These are phyloP conservation scores for Saprolegnia diclina DNA, from an alignment of 352 stramenopile species.

Conservation along the genomic window DNA sequence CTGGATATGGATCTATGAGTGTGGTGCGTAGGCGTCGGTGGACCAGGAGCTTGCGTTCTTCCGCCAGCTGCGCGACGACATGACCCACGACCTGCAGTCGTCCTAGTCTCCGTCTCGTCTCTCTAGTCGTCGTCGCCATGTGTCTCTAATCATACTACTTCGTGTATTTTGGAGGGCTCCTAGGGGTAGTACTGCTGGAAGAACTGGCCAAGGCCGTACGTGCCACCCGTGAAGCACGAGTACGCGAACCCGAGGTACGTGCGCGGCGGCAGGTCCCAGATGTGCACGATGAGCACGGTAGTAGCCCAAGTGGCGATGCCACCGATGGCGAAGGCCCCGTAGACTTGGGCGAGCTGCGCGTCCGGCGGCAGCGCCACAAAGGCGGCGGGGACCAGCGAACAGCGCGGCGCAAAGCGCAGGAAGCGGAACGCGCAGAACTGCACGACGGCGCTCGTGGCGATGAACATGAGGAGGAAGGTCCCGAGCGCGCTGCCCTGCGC, in stretches of 20 bases:
- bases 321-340: slow-evolving; percentile 5
- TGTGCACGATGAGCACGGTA: slow-evolving; percentile 1
- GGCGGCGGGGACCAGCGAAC: background rate
- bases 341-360: slow-evolving; percentile 1
- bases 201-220: slow-evolving; percentile 19
- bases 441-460: slow-evolving; percentile 15
- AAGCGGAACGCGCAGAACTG: slow-evolving; percentile 25
- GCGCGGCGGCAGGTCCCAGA: background rate
- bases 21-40: background rate
- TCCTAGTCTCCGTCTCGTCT: background rate
- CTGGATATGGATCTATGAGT: background rate
- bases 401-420: slow-evolving; percentile 12
- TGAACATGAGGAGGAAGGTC: slow-evolving; percentile 20
- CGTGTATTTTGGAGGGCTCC: no score
- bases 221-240: slow-evolving; percentile 20
- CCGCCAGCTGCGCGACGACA: slow-evolving; percentile 20
- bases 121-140: background rate
- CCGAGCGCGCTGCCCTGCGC: slow-evolving; percentile 8
- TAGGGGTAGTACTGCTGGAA: slow-evolving; percentile 17
- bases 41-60: slow-evolving; percentile 20
- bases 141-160: no score
- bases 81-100: slow-evolving; percentile 9
- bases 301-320: slow-evolving; percentile 4
- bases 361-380: background rate
- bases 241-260: slow-evolving; percentile 18